These are phyloP conservation scores for Centrapalus pauciflorus DNA, from an alignment of 129 eudicot species.

Conservation along the genomic window DNA sequence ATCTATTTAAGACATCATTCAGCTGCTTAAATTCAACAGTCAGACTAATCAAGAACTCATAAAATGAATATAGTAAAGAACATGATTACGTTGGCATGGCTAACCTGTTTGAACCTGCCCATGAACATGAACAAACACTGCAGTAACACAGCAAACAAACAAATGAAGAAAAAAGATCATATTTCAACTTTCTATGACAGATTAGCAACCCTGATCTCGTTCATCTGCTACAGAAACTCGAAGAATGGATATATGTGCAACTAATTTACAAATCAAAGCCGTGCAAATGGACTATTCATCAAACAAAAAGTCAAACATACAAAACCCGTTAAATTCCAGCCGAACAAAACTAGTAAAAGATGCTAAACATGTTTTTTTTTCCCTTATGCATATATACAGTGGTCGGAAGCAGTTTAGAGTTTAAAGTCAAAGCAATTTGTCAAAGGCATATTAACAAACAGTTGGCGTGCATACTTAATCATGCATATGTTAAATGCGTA, in stretches of 20 bases:
- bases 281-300: neutral
- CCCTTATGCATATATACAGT: neutral
- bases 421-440: slow-evolving; percentile 13
- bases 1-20: no score
- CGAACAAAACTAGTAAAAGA: neutral
- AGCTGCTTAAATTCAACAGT: no score
- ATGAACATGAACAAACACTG: slow-evolving; percentile 23
- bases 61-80: neutral
- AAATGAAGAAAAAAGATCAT: slow-evolving; percentile 10
- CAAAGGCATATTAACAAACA: slow-evolving; percentile 3
- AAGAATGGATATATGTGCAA: neutral
- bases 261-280: neutral
- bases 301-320: slow-evolving; percentile 9
- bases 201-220: neutral
- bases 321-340: neutral
- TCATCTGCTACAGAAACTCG: neutral
- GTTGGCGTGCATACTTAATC: neutral
- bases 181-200: neutral
- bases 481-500: neutral
- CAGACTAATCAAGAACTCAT: neutral
- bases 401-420: neutral
- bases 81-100: neutral
- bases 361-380: neutral
- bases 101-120: slow-evolving; percentile 34
- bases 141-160: slow-evolving; percentile 5